A percentile compares a stretch with the other conserved stretches of the same genome.
Evolutionary conservation across 352 stramenopile species (phyloP).

Genomic region (Phytophthora capsici): DNA sequence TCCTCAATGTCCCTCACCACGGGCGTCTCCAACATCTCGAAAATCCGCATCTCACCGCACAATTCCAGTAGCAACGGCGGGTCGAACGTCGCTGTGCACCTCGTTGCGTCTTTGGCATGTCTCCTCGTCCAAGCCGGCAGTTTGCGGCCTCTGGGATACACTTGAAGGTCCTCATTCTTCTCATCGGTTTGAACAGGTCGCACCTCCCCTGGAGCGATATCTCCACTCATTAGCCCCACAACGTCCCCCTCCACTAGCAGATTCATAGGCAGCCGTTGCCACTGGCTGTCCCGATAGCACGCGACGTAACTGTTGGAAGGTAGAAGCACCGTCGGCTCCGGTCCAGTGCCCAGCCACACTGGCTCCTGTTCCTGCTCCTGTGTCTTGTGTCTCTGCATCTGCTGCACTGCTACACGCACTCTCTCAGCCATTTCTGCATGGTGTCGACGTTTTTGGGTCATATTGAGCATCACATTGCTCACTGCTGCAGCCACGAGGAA

Average conservation of each 20-base stretch:
- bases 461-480: conserved; percentile 72
- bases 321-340: conserved; percentile 58
- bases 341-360: conserved; percentile 32
- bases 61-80: conserved; percentile 74
- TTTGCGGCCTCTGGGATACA: conserved; percentile 64
- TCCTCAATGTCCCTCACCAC: conserved; percentile 82
- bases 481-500: conserved; percentile 68
- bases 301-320: conserved; percentile 82
- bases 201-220: conserved; percentile 77
- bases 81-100: conserved; percentile 83
- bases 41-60: conserved; percentile 89
- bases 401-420: conserved; percentile 68
- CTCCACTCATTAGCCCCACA: conserved; percentile 83
- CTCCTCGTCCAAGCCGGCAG: conserved; percentile 59
- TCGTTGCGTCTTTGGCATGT: conserved; percentile 54
- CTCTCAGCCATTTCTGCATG: conserved; percentile 83
- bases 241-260: conserved; percentile 83
- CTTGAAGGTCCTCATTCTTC: conserved; percentile 22
- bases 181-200: conserved; percentile 33
- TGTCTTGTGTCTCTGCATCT: conserved; percentile 48
- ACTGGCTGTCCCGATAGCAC: conserved; percentile 82
- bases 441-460: conserved; percentile 68
- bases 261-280: conserved; percentile 86
- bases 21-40: conserved; percentile 85
- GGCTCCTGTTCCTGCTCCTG: conserved; percentile 14